phyloP scores from a whole-genome alignment of 768 basidiomycete genomes.

The Daedaleopsis nitida region DNA sequence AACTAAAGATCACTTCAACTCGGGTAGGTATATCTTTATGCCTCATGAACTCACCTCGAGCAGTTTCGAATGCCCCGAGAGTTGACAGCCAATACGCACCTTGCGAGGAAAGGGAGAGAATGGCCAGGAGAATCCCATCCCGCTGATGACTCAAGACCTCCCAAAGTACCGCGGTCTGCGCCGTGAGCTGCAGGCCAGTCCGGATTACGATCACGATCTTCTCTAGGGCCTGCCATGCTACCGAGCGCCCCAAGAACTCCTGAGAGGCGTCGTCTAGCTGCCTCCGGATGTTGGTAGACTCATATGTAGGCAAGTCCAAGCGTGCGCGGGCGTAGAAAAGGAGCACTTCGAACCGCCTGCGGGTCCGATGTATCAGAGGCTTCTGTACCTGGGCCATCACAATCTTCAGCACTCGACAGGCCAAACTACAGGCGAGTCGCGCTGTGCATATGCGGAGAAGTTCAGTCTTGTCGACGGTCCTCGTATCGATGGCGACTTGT shows the following conservation, averaged over 20 bases:
- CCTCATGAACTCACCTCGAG: not conserved
- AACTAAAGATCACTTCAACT: slow-evolving; percentile 31
- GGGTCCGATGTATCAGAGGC: slow-evolving; percentile 60
- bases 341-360: slow-evolving; percentile 59
- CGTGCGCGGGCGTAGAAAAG: slow-evolving; percentile 70
- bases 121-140: slow-evolving; percentile 60
- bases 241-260: slow-evolving; percentile 35
- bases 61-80: not conserved
- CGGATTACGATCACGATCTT: slow-evolving; percentile 43
- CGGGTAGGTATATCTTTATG: not conserved
- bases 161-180: slow-evolving; percentile 64
- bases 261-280: slow-evolving; percentile 58
- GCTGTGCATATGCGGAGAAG: slow-evolving; percentile 60
- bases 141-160: slow-evolving; percentile 59
- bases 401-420: slow-evolving; percentile 45
- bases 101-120: slow-evolving; percentile 55
- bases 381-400: slow-evolving; percentile 21
- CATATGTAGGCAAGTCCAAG: slow-evolving; percentile 74
- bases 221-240: slow-evolving; percentile 63
- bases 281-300: slow-evolving; percentile 62
- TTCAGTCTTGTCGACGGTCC: slow-evolving; percentile 58
- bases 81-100: slow-evolving; percentile 34
- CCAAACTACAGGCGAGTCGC: slow-evolving; percentile 53
- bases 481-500: slow-evolving; percentile 64
- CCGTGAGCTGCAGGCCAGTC: slow-evolving; percentile 50